Percentiles rank a stretch among this genome's conserved stretches.
These are phyloP conservation scores for Auricularia sp. DNA, from an alignment of 768 basidiomycete genomes.

Conservation along the genomic window DNA sequence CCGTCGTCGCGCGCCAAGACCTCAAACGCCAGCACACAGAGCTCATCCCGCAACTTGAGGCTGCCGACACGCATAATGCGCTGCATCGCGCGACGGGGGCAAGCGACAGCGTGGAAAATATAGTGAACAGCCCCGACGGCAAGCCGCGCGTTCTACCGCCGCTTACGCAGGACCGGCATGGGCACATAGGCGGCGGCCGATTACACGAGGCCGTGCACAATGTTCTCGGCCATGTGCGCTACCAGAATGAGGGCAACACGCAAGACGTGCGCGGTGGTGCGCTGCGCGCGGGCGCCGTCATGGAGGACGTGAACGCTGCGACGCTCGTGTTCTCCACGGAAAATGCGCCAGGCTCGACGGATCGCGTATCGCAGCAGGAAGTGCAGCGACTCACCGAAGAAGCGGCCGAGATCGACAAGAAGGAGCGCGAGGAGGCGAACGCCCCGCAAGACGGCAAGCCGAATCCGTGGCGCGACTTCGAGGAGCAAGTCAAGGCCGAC, in stretches of 20 bases:
- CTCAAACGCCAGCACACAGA: conserved; percentile 21
- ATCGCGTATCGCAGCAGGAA: background rate
- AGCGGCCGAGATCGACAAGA: background rate
- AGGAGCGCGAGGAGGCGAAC: background rate
- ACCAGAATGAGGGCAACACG: background rate
- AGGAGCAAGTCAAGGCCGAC: background rate
- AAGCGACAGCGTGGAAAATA: background rate
- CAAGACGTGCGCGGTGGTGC: background rate
- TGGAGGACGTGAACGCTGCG: background rate
- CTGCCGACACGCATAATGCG: background rate
- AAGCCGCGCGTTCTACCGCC: background rate
- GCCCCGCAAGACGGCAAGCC: background rate
- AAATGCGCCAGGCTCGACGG: background rate
- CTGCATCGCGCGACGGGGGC: background rate
- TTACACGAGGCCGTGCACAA: background rate
- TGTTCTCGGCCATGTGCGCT: background rate
- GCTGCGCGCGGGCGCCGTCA: background rate
- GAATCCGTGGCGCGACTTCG: background rate
- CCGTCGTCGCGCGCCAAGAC: conserved; percentile 26
- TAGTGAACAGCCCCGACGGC: background rate
- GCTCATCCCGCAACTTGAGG: conserved; percentile 5
- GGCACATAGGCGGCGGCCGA: background rate
- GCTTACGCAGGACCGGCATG: background rate
- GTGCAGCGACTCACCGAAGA: background rate
- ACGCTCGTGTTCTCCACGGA: conserved; percentile 1